Evolutionary conservation across 441 rosid species (phyloP), one percentile per base, ranked within the genome.

Genomic region (Lepidium campestre): DNA sequence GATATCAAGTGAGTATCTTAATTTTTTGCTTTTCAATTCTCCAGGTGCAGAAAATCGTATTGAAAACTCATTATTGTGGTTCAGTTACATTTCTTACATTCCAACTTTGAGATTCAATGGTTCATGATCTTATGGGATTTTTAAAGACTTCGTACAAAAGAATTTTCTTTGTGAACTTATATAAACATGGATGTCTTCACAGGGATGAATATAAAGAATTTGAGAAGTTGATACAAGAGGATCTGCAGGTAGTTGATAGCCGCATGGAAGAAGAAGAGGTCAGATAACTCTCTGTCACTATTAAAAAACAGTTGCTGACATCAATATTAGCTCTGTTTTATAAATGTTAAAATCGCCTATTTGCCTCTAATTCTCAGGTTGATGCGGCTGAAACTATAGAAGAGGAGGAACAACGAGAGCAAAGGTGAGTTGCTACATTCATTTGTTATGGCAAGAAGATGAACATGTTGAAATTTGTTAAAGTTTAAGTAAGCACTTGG

Each of bases 191-290:
- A 61, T 60, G 65, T 44, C 6, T 74, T 40, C 29, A 68, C 74
- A 93, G 99, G 67, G 97, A 91, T 40, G 97, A 91, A 78, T 91
- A 91, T 86, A 94, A 86, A 75, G 98, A 89, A 72, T 91, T 91
- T 40, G 96, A 94, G 78, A 94, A 88, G 83, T 68, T 84, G 82
- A 94, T 94, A 63, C 90, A 89, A 78, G 99, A 86, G 40, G 96
- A 94, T 75, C 70, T 94, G 82, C 82, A 71, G 65, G 94, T 82
- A 77, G 97, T 94, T 34, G 99, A 94, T 77, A 75, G 81, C 58
- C 93, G 98, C 20, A 60, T 94, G 81, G 98, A 88, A 78, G 98
- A 94, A 81, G 99, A 91, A 67, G 97, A 94, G 96, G 99, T 91
- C 54, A 39, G 77, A 27, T 44, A 5, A 39, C 23, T 68, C 45